phyloP scores from a whole-genome alignment of 352 stramenopile species.

The Elongisporangium senticosum region DNA sequence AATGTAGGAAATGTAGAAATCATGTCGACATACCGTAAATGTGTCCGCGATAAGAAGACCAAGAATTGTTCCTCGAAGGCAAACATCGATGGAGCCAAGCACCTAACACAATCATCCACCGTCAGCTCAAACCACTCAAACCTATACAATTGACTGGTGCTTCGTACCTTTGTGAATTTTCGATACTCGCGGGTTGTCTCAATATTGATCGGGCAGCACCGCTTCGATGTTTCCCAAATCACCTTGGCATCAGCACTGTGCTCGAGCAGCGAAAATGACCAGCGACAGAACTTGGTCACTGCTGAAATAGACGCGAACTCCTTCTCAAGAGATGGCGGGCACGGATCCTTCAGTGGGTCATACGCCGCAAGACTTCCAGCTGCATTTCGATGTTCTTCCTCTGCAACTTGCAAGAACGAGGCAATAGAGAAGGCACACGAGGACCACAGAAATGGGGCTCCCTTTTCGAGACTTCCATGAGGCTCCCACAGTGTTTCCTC shows the following conservation, averaged over 20 bases:
- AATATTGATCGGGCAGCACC: conserved; percentile 77
- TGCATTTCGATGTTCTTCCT: conserved; percentile 41
- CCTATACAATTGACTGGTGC: not conserved
- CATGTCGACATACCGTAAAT: conserved; percentile 52
- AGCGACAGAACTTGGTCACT: conserved; percentile 82
- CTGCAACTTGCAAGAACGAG: conserved; percentile 63
- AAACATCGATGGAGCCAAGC: conserved; percentile 79
- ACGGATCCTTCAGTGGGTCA: conserved; percentile 51
- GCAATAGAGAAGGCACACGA: conserved; percentile 76
- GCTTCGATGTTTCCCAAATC: conserved; percentile 84
- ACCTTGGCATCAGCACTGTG: conserved; percentile 83
- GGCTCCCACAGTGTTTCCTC: conserved; percentile 85
- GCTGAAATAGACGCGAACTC: conserved; percentile 69
- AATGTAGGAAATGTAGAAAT: not conserved
- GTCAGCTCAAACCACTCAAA: not conserved
- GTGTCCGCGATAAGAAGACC: conserved; percentile 81
- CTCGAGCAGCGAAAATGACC: conserved; percentile 83
- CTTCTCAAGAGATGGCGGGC: conserved; percentile 69
- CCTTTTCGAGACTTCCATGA: conserved; percentile 82
- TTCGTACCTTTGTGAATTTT: conserved; percentile 79
- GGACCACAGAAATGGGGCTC: conserved; percentile 80
- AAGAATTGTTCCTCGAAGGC: conserved; percentile 73
- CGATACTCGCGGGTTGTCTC: conserved; percentile 84
- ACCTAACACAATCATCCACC: conserved; percentile 27
- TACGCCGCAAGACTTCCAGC: conserved; percentile 20